Evolutionary conservation across 176 grass and related monocot genomes (phyloP).

Genomic region (Zoysia pacifica): DNA sequence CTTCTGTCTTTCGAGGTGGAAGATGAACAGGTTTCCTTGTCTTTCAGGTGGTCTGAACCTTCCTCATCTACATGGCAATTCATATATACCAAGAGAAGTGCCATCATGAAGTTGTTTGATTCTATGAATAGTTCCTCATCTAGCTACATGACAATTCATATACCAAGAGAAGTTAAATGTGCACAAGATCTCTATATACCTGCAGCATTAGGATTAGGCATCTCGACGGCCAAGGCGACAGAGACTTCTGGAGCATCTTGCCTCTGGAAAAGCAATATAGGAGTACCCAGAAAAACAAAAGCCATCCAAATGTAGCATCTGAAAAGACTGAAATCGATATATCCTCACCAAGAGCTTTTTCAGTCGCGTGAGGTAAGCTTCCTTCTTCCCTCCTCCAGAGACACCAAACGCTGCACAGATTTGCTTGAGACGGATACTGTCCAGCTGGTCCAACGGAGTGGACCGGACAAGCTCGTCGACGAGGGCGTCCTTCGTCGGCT

Average conservation of each 20-base stretch:
- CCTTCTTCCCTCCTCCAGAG: neutral
- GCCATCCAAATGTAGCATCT: neutral
- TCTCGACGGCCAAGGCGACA: neutral
- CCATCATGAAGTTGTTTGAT: neutral
- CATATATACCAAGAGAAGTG: neutral
- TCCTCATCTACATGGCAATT: neutral
- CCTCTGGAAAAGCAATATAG: neutral
- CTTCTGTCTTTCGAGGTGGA: neutral
- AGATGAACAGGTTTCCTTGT: neutral
- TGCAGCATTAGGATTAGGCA: neutral
- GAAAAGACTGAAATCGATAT: neutral
- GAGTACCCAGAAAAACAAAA: neutral
- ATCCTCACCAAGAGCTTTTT: conserved; percentile 1
- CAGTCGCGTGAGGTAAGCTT: neutral
- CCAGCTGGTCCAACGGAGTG: neutral
- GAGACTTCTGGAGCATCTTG: neutral
- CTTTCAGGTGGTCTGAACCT: neutral
- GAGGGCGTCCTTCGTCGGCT: neutral
- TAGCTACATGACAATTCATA: no score
- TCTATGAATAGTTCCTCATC: neutral
- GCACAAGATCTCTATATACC: neutral
- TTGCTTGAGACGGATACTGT: neutral
- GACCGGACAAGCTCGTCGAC: neutral
- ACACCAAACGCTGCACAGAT: neutral
- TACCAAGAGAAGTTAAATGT: neutral